These are phyloP conservation scores for Blastobotrys ciferrii DNA, from an alignment of 1,139 yeast species.

Conservation along the genomic window DNA sequence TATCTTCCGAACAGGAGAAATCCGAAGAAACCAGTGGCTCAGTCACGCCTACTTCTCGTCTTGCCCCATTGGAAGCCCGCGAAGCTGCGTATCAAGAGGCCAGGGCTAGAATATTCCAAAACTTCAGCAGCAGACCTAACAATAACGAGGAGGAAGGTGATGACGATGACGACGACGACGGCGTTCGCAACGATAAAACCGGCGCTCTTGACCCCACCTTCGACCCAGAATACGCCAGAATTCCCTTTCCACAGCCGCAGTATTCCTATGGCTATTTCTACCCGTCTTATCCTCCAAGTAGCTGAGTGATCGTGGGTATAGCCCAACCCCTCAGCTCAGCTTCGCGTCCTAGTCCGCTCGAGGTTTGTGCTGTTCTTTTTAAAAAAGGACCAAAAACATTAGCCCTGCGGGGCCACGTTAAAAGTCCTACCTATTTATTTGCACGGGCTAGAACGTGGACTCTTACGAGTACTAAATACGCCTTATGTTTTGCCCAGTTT, in stretches of 20 bases:
- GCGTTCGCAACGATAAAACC: conserved; percentile 5
- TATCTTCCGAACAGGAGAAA: not conserved
- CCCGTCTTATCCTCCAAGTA: not conserved
- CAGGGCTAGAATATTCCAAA: conserved; percentile 45
- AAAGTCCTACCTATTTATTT: too few species aligned
- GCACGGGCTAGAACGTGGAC: too few species aligned
- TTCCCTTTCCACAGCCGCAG: not conserved
- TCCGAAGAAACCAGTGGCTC: not conserved
- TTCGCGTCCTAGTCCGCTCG: too few species aligned
- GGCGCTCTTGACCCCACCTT: conserved; percentile 1
- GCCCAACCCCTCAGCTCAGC: too few species aligned
- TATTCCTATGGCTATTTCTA: conserved; percentile 6
- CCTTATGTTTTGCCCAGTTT: too few species aligned
- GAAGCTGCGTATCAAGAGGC: conserved; percentile 47
- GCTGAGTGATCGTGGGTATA: too few species aligned
- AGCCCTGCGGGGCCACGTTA: too few species aligned
- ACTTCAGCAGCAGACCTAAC: conserved; percentile 2
- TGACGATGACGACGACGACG: not conserved
- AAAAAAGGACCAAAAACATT: too few species aligned
- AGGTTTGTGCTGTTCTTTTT: too few species aligned
- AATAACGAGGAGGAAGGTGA: not conserved
- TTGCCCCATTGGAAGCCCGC: conserved; percentile 32
- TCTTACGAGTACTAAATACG: too few species aligned
- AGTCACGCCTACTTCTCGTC: conserved; percentile 39
- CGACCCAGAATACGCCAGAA: conserved; percentile 19